Evolutionary conservation across 345 rosid genomes (phyloP), one percentile per base, ranked within the genome.

Genomic region (Atalantia buxifolia): DNA sequence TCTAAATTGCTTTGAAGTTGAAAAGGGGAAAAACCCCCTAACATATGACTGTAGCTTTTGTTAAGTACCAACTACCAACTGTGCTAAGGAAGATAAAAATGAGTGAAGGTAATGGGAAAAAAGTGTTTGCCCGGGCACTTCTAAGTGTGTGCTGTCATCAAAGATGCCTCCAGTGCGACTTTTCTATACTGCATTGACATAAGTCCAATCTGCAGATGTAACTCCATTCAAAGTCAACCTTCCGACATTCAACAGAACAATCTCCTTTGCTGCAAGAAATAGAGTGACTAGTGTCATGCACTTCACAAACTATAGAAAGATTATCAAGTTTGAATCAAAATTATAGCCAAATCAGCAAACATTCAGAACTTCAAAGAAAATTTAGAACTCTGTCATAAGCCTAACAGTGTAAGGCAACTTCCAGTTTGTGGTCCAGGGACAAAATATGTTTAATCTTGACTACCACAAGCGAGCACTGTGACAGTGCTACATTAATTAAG

Each of bases 251-350:
- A 88, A 83, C 95, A 90, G 73, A 90, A 85, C 31, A 87, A 78
- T 78, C 91, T 87, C 71, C 92, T 84, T 78, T 72, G 86, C 93
- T 88, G 92, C 84, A 84, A 74, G 42, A 71, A 74, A 31, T 25
- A 60, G 18, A 30, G 27, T 10, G 59, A 76, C 53, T 24, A 31
- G 53, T 36, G 72, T 74, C 77, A 79, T 7, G 5, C n/a, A n/a
- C 38, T 53, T 60, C 25, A 61, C 2, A 5, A 45, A 53, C 35
- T 36, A 31, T 21, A 28, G 45, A 22, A 57, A n/a, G 24, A 72
- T 63, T 10, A 33, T 28, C 61, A 42, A 35, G 22, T 72, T 57
- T 72, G 55, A 38, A 36, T 7, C 19, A 21, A 16, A 50, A 61
- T 19, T 18, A 74, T 16, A 24, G 36, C 65, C 65, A 9, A 27